These are phyloP conservation scores for Fusarium foetens DNA, from an alignment of 2,329 filamentous ascomycete species.

Conservation along the genomic window DNA sequence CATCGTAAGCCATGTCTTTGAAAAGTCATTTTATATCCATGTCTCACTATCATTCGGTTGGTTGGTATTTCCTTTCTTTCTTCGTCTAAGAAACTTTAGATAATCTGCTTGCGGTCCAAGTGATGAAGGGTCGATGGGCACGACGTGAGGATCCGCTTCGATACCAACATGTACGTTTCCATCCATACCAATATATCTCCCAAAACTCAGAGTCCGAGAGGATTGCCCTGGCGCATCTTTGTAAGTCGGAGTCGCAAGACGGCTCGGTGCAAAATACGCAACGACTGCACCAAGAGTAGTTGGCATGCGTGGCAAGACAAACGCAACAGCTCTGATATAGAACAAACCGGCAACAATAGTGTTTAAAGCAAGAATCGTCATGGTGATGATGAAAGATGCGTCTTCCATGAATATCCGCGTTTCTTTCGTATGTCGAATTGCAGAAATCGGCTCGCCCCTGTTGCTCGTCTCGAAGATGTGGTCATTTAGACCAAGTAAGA, in stretches of 20 bases:
- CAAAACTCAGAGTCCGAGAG: constrained; percentile 56
- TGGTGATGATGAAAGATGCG: constrained; percentile 57
- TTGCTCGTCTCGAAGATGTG: constrained; percentile 50
- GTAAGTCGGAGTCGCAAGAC: constrained; percentile 29
- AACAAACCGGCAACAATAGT: constrained; percentile 54
- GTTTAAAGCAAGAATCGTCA: constrained; percentile 57
- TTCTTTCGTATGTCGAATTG: constrained; percentile 40
- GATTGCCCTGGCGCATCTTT: background rate
- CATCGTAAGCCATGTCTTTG: too few relatives aligned
- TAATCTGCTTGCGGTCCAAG: background rate
- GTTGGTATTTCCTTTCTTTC: too few relatives aligned
- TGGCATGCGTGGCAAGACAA: constrained; percentile 62
- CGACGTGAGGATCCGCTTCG: constrained; percentile 59
- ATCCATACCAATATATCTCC: constrained; percentile 60
- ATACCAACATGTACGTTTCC: constrained; percentile 61
- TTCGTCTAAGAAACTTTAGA: background rate
- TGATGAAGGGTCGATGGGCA: constrained; percentile 29
- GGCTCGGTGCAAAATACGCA: constrained; percentile 59
- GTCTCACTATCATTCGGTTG: too few relatives aligned
- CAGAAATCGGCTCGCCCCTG: background rate
- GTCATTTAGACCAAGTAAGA: constrained; percentile 54
- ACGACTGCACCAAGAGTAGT: constrained; percentile 60
- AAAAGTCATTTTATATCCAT: too few relatives aligned
- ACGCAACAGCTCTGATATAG: constrained; percentile 54
- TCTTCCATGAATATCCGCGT: constrained; percentile 60